phyloP scores from a whole-genome alignment of 2,329 filamentous ascomycete species.

The Epichloe baconii region DNA sequence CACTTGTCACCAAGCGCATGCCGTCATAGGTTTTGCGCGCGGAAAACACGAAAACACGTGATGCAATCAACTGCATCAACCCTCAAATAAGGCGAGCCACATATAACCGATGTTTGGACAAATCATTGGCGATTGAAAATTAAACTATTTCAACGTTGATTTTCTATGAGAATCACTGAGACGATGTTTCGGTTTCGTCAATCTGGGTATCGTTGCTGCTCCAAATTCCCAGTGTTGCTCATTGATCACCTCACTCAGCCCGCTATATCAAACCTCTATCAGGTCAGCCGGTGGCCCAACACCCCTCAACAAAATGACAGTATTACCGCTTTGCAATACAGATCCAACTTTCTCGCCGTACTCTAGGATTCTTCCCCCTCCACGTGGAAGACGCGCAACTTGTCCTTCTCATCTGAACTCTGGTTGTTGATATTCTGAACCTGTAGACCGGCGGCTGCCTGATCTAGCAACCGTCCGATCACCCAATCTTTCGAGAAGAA shows the following conservation, averaged over 20 bases:
- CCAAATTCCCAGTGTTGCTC: background rate
- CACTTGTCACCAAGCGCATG: background rate
- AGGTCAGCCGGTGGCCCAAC: slow-evolving; percentile 68
- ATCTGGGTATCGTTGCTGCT: background rate
- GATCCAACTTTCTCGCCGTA: slow-evolving; percentile 77
- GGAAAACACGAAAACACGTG: slow-evolving; percentile 18
- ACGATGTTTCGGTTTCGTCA: background rate
- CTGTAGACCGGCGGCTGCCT: slow-evolving; percentile 63
- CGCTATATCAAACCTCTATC: slow-evolving; percentile 34
- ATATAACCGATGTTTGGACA: background rate
- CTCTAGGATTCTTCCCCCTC: slow-evolving; percentile 79
- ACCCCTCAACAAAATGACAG: slow-evolving; percentile 75
- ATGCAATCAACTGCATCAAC: background rate
- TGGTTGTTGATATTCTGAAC: slow-evolving; percentile 77
- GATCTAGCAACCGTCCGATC: slow-evolving; percentile 70
- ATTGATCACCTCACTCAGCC: background rate
- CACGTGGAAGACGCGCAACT: slow-evolving; percentile 81
- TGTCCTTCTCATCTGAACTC: slow-evolving; percentile 60
- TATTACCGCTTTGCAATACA: slow-evolving; percentile 68
- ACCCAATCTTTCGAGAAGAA: slow-evolving; percentile 79
- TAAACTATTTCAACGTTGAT: background rate
- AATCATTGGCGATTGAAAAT: background rate
- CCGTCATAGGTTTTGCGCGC: slow-evolving; percentile 16
- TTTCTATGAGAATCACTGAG: background rate
- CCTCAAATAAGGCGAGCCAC: background rate